These are phyloP conservation scores for Pseudopithomyces chartarum DNA, from an alignment of 2,329 filamentous ascomycete species.

Conservation along the genomic window DNA sequence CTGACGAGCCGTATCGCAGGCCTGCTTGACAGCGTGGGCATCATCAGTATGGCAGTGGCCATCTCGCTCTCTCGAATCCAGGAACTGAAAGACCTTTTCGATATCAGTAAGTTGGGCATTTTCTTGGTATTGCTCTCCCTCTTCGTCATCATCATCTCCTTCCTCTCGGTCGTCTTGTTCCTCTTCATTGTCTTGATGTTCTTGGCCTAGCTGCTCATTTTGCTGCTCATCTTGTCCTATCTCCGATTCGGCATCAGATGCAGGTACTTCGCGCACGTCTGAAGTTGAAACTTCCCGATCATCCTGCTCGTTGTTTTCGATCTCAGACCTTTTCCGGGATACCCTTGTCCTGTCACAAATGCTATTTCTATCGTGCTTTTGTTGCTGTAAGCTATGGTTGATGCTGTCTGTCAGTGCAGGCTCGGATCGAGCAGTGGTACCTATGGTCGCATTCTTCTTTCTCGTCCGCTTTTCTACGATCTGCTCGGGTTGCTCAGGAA, in stretches of 20 bases:
- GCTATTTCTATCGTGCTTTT: background rate
- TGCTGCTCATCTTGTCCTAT: conserved; percentile 1
- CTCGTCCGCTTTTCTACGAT: background rate
- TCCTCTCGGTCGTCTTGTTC: conserved; percentile 2
- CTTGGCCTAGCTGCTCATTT: conserved; percentile 5
- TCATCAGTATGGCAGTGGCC: conserved; percentile 25
- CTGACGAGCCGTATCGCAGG: conserved; percentile 14
- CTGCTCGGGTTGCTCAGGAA: background rate
- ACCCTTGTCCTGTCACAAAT: background rate
- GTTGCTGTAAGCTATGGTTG: background rate
- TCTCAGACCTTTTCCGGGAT: background rate
- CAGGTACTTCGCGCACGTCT: background rate
- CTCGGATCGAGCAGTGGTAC: background rate
- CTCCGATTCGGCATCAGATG: background rate
- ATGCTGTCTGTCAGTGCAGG: background rate
- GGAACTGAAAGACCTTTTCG: conserved; percentile 27
- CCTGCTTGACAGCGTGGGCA: conserved; percentile 15
- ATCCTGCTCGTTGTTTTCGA: background rate
- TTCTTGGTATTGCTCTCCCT: no score
- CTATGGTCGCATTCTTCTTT: background rate
- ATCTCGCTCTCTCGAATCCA: conserved; percentile 18
- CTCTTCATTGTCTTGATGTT: conserved; percentile 1
- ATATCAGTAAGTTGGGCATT: conserved; percentile 10
- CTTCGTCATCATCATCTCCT: background rate
- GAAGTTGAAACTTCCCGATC: background rate